Evolutionary conservation across 2,329 filamentous ascomycete genomes (phyloP), one percentile per base, ranked within the genome.

Genomic region (Talaromyces rugulosus): DNA sequence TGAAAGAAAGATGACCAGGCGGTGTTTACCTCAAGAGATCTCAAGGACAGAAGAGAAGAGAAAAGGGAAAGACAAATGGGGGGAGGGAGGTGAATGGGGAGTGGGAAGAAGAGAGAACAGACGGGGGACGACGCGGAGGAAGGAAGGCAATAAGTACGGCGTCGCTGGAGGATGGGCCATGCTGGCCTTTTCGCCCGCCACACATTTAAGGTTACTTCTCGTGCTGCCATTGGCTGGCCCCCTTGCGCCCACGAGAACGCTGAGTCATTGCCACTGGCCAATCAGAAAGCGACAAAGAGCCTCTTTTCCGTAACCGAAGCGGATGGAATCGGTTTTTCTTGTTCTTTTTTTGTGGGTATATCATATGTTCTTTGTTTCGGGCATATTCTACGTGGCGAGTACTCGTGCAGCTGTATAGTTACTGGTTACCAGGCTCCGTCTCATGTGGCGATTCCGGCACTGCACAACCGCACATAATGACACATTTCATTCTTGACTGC

Each of bases 181-280:
- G 71, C 72, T 78, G 76, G 75, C 76, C 76, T 78, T 77, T 78
- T 78, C 75, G 63, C 61, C 56, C 54, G 47, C 47, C 31, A 31
- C 56, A 59, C 63, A 66, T 70, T 69, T 71, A 69, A 73, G 74
- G 73, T 73, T 75, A 78, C 74, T 78, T 64, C 70, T 74, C 71
- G 66, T 18, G 8, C 42, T 33, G 1, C 72, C 65, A 77, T 78
- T 79, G 77, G 77, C 60, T 51, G 34, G 14, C 40, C 59, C 65
- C 54, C 31, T 57, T 16, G 59, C 31, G 40, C 61, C 62, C 58
- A 57, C 59, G 57, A 33, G 23, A 1, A n/a, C 23, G 60, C 55
- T 76, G 67, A 75, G 62, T 76, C 69, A 77, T 67, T 54, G 7
- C 4, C 1, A 2, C 1, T 1, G 14, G 40, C 58, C 61, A 58